Conservation (phyloP, 371 early-diverging fungal species). For the Catenaria anguillulae region DNA sequence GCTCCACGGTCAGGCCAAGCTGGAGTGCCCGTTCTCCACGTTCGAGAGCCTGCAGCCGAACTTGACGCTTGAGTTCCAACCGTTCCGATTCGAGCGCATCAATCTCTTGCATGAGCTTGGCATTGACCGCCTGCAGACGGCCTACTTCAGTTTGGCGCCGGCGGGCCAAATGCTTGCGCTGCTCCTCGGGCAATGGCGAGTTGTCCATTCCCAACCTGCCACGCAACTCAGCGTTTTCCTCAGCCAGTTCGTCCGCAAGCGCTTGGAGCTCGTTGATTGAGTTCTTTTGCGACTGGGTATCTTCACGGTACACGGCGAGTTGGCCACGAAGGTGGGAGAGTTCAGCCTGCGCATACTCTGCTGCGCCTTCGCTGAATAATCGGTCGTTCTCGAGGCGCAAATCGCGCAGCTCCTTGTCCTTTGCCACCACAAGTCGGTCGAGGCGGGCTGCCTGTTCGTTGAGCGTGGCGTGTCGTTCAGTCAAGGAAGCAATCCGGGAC, state of each 20-base stretch:
- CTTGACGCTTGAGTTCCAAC: slow-evolving; percentile 20
- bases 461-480: neutral
- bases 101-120: slow-evolving; percentile 22
- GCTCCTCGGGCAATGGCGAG: slow-evolving; percentile 14
- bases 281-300: slow-evolving; percentile 15
- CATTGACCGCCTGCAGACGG: slow-evolving; percentile 16
- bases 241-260: slow-evolving; percentile 18
- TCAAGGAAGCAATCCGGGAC: neutral
- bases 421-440: slow-evolving; percentile 3
- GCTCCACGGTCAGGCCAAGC: slow-evolving; percentile 25
- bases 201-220: slow-evolving; percentile 11
- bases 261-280: slow-evolving; percentile 20
- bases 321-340: slow-evolving; percentile 21
- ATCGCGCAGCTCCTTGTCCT: slow-evolving; percentile 6
- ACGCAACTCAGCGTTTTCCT: slow-evolving; percentile 22
- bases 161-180: slow-evolving; percentile 15
- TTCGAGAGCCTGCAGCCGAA: slow-evolving; percentile 27
- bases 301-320: slow-evolving; percentile 16
- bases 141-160: slow-evolving; percentile 22
- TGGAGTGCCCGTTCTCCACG: slow-evolving; percentile 24
- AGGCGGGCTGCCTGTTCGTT: neutral
- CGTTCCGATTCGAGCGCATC: slow-evolving; percentile 31
- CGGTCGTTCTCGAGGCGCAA: slow-evolving; percentile 9
- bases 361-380: slow-evolving; percentile 12
- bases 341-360: slow-evolving; percentile 23